Evolutionary conservation across 2,329 filamentous ascomycete genomes (phyloP), one percentile per base, ranked within the genome.

Genomic region (Fusarium secorum): DNA sequence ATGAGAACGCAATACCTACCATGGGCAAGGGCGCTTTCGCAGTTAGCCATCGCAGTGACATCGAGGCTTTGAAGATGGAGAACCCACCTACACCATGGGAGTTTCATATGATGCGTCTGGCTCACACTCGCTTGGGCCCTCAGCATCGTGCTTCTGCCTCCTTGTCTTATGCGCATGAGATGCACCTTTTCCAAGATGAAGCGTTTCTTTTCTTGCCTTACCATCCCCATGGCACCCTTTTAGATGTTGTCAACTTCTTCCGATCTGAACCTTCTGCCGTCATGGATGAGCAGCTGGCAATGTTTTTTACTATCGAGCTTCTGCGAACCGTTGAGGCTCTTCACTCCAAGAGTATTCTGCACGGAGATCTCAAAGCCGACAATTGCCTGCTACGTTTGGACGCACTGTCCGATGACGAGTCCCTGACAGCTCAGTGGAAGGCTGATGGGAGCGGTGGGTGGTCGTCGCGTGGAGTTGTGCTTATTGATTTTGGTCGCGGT

Each of bases 1-100:
- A 83, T 17, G 82, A 87, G 20, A 85, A 87, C 35, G 56, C 79
- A 74, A 57, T 79, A 76, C 39, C 83, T 7, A 83, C 84, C 60
- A 89, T 92, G 87, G 89, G 90, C 60, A 90, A 88, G 75, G 87
- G 89, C 33, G 81, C 85, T 17, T 89, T 91, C 76, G 84, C 87
- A n/a, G 76, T 85, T 14, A 83, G 83, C 36, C 83, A 84, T 48
- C 89, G 92, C 44, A 83, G 84, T 45, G 70, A 84, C 3, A 85
- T 96, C 8, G 94, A 98, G 80, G 96, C 96, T 3, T 86, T 99
- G 74, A 99, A 99, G 81, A 95, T 97, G 89, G 96, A 99, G 82
- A 88, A 92, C 35, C 94, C 95, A 1, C 93, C 95, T 0, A 92
- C 90, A 8, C 87, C 93, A 0, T 99, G 96, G 96, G 96, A 99